Evolutionary conservation across 805 yeast species (phyloP).

Genomic region (Candida andamanensis): DNA sequence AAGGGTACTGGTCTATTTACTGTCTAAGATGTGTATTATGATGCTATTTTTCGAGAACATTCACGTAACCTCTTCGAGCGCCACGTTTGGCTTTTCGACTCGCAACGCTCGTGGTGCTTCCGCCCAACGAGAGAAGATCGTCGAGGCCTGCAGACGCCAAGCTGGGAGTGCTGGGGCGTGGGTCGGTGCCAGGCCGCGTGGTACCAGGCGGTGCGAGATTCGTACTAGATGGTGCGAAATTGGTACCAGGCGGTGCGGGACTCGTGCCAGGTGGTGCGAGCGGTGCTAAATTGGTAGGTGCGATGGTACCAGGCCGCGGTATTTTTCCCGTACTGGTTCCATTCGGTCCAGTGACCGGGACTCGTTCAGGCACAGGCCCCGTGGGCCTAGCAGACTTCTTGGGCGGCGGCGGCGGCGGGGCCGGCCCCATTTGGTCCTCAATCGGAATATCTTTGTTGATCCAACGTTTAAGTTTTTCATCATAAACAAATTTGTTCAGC

Average conservation of each 20-base stretch:
- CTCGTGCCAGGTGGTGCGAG: conserved; percentile 4
- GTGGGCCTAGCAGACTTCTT: conserved; percentile 16
- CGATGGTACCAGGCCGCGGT: conserved; percentile 8
- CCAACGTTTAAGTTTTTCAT: conserved; percentile 84
- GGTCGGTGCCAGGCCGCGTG: conserved; percentile 3
- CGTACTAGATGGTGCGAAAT: conserved; percentile 1
- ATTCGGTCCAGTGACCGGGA: conserved; percentile 13
- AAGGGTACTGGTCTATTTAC: too few relatives aligned
- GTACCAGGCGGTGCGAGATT: conserved; percentile 7
- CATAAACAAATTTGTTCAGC: conserved; percentile 66
- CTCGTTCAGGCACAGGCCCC: conserved; percentile 17
- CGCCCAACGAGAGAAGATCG: conserved; percentile 32
- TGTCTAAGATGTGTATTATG: neutral
- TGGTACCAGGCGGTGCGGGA: neutral
- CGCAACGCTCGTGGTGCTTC: conserved; percentile 15
- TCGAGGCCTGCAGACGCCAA: conserved; percentile 40
- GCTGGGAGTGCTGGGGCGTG: conserved; percentile 12
- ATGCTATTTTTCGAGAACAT: conserved; percentile 19
- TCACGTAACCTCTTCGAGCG: conserved; percentile 31
- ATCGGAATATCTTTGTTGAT: conserved; percentile 62
- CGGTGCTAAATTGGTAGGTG: conserved; percentile 9
- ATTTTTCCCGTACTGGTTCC: conserved; percentile 11
- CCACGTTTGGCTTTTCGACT: conserved; percentile 24
- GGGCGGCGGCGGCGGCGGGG: conserved; percentile 69
- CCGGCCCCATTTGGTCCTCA: conserved; percentile 54